Evolutionary conservation across 2,329 filamentous ascomycete species (phyloP), one percentile per base, ranked within the genome.

Genomic region (Talaromyces sp.): DNA sequence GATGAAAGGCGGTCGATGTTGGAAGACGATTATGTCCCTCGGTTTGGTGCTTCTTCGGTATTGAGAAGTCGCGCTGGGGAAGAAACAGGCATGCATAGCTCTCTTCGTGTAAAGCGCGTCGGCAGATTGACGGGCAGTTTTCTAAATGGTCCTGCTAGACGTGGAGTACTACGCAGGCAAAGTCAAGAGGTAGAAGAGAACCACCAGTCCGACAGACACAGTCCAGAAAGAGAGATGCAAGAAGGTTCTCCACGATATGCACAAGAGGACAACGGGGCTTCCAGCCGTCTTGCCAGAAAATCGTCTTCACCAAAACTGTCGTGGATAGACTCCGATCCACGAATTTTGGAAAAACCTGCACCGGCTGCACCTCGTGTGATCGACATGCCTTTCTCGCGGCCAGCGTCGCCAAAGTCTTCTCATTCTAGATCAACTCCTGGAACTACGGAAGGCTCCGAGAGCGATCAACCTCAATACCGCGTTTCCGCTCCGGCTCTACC

Each of bases 81-180:
- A 27, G 88, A 90, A 39, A 78, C 80, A 39, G 88, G 86, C 14
- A 79, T 87, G 1, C 90, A 91, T 66, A 88, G 89, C 70, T 92
- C 91, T 0, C 86, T 93, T 82, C 86, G 92, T 5, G 82, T 93
- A 65, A 94, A 93, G 78, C 84, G 91, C 67, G 86, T 92, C 14
- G 89, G 89, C 16, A 91, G 91, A 76, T 82, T 90, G 8, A 86
- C 89, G 2, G 92, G 91, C 1, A 90, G 87, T 66, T 93, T 94
- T 69, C 81, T 95, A 24, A 92, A 90, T 70, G 91, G 90, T 0
- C 92, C 92, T 33, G 90, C 92, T 22, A 86, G 92, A 63, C 84
- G 92, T 69, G 92, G 91, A 31, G 85, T 90, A 67, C 83, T 81
- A 69, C 78, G 78, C 70, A 81, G 82, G 60, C 81, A 83, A 71